Evolutionary conservation across 371 early-diverging fungal genomes (phyloP), one percentile per base, ranked within the genome.

Genomic region (Mortierella polycephala): DNA sequence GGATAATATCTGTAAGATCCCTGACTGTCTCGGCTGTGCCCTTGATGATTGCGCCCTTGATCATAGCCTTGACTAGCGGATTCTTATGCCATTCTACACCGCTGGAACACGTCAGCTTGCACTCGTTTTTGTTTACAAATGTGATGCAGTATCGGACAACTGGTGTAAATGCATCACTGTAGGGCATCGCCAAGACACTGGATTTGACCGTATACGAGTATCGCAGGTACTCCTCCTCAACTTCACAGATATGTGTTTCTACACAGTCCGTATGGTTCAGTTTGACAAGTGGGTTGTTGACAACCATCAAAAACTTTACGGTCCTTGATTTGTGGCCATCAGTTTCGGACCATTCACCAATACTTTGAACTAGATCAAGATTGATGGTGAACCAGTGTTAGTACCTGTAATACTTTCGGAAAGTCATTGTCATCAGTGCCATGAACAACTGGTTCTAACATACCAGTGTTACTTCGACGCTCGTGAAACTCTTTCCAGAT

Each of bases 91-190:
- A 89, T 41, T 86, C 83, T 46, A 89, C 87, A 37, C 87, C 87
- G 13, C 83, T 83, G 21, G 85, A 80, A 61, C 85, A 87, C 1
- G 72, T 76, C 14, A 89, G 69, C 53, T 84, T 88, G 66, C 86
- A 84, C 10, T 69, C 75, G 20, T 81, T 75, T 41, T 81, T 76
- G 58, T 58, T 69, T 12, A 86, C 79, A 77, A 79, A 87, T 0
- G 87, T 85, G 46, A 89, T 87, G 50, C 89, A 89, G 60, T 88
- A 89, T 44, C 84, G 82, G 8, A 86, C 65, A 23, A 84, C 82
- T 18, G 89, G 89, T 8, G 87, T 76, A 67, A 89, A 89, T 4
- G 88, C 87, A 65, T 89, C 89, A 18, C 87, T 86, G 74, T 87
- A 89, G 11, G 89, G 89, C 60, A 89, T 87, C 71, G 71, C 88